Conservation (phyloP, 2,329 filamentous ascomycete species). For the Ploettnerulaceae sp. region DNA sequence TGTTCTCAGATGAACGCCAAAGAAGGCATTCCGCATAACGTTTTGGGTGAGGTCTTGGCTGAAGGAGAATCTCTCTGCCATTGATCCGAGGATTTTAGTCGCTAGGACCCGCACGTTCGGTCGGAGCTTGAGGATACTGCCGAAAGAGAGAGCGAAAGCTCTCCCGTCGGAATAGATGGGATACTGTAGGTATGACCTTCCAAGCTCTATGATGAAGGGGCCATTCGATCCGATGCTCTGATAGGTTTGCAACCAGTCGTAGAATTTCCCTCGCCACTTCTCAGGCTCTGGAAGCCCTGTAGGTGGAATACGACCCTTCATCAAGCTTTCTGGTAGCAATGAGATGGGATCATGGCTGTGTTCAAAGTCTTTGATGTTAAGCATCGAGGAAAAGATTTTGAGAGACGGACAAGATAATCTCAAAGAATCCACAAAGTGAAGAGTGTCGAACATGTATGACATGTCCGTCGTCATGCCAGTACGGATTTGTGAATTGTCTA, state of each 20-base stretch:
- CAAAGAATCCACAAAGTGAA: slow-evolving; percentile 28
- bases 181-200: slow-evolving; percentile 34
- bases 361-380: slow-evolving; percentile 10
- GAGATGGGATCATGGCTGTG: slow-evolving; percentile 13
- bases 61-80: slow-evolving; percentile 22
- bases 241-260: slow-evolving; percentile 23
- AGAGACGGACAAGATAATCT: slow-evolving; percentile 27
- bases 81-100: slow-evolving; percentile 31
- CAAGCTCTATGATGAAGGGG: slow-evolving; percentile 25
- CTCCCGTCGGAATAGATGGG: slow-evolving; percentile 36
- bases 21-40: slow-evolving; percentile 33
- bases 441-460: slow-evolving; percentile 28
- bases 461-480: slow-evolving; percentile 12
- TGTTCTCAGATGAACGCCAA: slow-evolving; percentile 38
- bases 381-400: too few relatives aligned
- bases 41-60: slow-evolving; percentile 29
- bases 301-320: slow-evolving; percentile 14
- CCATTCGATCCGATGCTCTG: slow-evolving; percentile 12
- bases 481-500: slow-evolving; percentile 23
- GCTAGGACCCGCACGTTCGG: slow-evolving; percentile 30
- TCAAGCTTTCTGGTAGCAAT: slow-evolving; percentile 23
- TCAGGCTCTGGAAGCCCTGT: slow-evolving; percentile 24
- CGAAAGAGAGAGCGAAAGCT: slow-evolving; percentile 36
- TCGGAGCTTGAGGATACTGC: slow-evolving; percentile 36
- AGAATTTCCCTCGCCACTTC: slow-evolving; percentile 24